phyloP scores from a whole-genome alignment of 225 moss, liverwort and hornwort species.

The Neckera pumila region DNA sequence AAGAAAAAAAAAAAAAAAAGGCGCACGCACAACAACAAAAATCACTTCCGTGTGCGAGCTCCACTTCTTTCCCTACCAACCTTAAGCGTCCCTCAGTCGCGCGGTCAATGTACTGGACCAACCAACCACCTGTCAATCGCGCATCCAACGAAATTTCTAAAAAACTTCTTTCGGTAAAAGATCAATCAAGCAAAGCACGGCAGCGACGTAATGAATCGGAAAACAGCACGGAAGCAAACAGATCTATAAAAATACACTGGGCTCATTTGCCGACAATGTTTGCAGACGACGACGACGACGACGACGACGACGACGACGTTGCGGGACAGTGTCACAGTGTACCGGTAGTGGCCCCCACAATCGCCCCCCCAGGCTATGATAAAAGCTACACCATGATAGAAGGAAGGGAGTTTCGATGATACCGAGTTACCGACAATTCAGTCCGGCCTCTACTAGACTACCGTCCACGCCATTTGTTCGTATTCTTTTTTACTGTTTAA shows the following conservation, averaged over 20 bases:
- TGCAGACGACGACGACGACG: background rate
- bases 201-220: background rate
- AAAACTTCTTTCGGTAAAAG: background rate
- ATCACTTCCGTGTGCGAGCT: background rate
- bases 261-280: background rate
- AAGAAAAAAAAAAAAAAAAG: background rate
- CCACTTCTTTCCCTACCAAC: background rate
- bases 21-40: too few species aligned
- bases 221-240: background rate
- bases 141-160: background rate
- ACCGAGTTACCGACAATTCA: background rate
- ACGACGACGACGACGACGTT: background rate
- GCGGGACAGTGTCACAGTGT: too few species aligned
- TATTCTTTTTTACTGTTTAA: background rate
- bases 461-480: background rate
- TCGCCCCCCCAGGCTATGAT: background rate
- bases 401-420: background rate
- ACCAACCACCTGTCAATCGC: background rate
- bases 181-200: background rate
- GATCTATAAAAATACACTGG: background rate
- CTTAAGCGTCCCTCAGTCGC: background rate
- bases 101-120: background rate
- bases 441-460: background rate
- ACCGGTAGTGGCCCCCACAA: background rate
- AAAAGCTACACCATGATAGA: background rate